These are phyloP conservation scores for Pyrenophora graminea DNA, from an alignment of 2,329 filamentous ascomycete genomes.

Conservation along the genomic window DNA sequence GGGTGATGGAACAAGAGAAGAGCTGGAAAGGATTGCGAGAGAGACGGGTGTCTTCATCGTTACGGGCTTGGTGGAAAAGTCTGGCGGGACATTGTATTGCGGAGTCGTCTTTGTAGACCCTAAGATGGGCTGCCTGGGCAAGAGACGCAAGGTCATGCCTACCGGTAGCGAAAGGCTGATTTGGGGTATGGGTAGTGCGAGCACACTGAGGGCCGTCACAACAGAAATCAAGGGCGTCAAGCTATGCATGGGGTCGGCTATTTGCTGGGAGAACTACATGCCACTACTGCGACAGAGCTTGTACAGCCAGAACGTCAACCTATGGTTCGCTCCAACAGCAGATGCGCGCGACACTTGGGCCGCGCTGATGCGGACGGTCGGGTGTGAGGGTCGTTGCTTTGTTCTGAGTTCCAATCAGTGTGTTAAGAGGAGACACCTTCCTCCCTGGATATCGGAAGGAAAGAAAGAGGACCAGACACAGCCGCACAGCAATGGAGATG, in stretches of 20 bases:
- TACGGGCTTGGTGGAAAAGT: slow-evolving; percentile 76
- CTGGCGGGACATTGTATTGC: slow-evolving; percentile 84
- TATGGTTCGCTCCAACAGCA: slow-evolving; percentile 89
- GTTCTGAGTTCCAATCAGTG: slow-evolving; percentile 88
- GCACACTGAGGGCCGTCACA: slow-evolving; percentile 76
- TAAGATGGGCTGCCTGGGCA: slow-evolving; percentile 71
- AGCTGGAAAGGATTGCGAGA: slow-evolving; percentile 73
- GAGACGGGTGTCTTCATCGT: slow-evolving; percentile 83
- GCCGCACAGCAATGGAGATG: slow-evolving; percentile 2
- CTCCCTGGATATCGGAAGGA: slow-evolving; percentile 57
- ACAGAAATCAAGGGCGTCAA: slow-evolving; percentile 78
- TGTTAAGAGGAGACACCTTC: slow-evolving; percentile 62
- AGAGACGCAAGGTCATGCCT: slow-evolving; percentile 91
- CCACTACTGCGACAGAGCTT: slow-evolving; percentile 80
- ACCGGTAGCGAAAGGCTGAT: slow-evolving; percentile 82
- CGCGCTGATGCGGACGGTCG: slow-evolving; percentile 78
- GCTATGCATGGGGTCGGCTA: slow-evolving; percentile 81
- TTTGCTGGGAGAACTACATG: slow-evolving; percentile 99
- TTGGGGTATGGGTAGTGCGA: slow-evolving; percentile 84
- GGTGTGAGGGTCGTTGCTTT: slow-evolving; percentile 79
- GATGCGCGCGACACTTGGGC: slow-evolving; percentile 84
- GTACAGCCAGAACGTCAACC: slow-evolving; percentile 87
- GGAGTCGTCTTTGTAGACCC: slow-evolving; percentile 82
- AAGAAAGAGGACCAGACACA: slow-evolving; percentile 9
- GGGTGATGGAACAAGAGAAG: slow-evolving; percentile 79